Conservation (phyloP, 371 early-diverging fungal species). For the Batrachochytrium dendrobatidis region DNA sequence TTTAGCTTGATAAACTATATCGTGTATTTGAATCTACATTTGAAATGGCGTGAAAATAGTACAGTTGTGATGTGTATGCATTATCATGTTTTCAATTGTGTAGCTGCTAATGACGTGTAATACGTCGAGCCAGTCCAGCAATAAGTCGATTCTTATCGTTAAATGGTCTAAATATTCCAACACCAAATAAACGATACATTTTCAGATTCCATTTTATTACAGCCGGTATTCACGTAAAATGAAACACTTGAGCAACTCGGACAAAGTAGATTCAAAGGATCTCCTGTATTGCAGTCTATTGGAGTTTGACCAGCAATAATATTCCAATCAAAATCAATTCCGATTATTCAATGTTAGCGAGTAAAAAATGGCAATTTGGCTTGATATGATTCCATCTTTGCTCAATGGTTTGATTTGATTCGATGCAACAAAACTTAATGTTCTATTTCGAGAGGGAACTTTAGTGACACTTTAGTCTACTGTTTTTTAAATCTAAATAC, state of each 20-base stretch:
- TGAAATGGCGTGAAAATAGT: too few species aligned
- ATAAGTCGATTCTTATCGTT: slow-evolving; percentile 31
- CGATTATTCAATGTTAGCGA: slow-evolving; percentile 56
- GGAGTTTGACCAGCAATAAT: slow-evolving; percentile 49
- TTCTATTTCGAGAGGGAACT: neutral
- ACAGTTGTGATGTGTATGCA: too few species aligned
- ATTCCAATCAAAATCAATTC: slow-evolving; percentile 52
- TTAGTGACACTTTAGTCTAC: neutral
- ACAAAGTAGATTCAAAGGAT: slow-evolving; percentile 51
- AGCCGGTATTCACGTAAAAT: slow-evolving; percentile 39
- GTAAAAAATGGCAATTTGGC: slow-evolving; percentile 47
- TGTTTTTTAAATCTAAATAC: neutral
- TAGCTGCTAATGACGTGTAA: slow-evolving; percentile 23
- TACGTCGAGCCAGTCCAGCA: slow-evolving; percentile 29
- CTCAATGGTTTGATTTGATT: slow-evolving; percentile 31
- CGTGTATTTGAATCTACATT: neutral
- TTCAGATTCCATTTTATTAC: too few species aligned
- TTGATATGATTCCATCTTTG: slow-evolving; percentile 32
- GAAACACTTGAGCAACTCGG: slow-evolving; percentile 48
- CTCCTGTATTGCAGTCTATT: too few species aligned
- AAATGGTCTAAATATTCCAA: too few species aligned
- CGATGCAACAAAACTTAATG: slow-evolving; percentile 33
- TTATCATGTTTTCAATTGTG: too few species aligned
- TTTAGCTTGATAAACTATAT: neutral
- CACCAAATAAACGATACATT: too few species aligned